Evolutionary conservation across 164 flowering plant genomes (phyloP).

Genomic region (Taxillus chinensis): DNA sequence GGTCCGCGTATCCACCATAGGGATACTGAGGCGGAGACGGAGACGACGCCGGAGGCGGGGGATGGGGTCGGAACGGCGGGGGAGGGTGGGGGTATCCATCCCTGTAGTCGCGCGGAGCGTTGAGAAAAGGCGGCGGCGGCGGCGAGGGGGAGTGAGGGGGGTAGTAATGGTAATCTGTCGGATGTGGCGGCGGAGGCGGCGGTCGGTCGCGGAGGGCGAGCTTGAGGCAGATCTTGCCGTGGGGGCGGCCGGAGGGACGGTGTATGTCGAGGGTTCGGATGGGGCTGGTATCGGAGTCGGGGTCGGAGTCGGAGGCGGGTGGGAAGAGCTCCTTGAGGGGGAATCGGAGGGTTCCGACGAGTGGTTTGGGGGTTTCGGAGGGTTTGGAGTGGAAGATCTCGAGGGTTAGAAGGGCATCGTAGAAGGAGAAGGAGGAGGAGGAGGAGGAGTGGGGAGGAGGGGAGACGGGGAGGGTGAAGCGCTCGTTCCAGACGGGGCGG

Average conservation of each 20-base stretch:
- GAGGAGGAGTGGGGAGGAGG: constrained; percentile 34
- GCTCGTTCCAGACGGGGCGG: constrained; percentile 78
- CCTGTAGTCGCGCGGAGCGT: constrained; percentile 20
- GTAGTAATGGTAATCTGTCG: constrained; percentile 34
- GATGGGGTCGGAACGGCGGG: constrained; percentile 10
- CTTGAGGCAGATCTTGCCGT: constrained; percentile 67
- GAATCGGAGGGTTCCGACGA: constrained; percentile 6
- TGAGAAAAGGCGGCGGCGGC: constrained; percentile 32
- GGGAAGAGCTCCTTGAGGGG: constrained; percentile 28
- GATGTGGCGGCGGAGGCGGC: constrained; percentile 16
- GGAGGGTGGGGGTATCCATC: constrained; percentile 15
- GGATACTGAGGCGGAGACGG: constrained; percentile 16
- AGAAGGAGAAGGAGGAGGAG: constrained; percentile 33
- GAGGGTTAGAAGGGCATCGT: constrained; percentile 56
- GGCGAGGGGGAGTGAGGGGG: constrained; percentile 33
- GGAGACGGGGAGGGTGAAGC: constrained; percentile 37
- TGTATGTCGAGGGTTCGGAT: constrained; percentile 40
- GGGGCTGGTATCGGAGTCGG: constrained; percentile 6
- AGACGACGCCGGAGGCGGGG: constrained; percentile 17
- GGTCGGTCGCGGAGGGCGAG: constrained; percentile 39
- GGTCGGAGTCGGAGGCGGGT: constrained; percentile 14
- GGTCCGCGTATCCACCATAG: constrained; percentile 22
- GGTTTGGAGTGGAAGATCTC: constrained; percentile 12
- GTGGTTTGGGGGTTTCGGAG: not conserved
- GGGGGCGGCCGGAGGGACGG: constrained; percentile 87